Base-by-base conservation (phyloP, 345 rosid genomes). In the Eutrema yunnanense region DNA sequence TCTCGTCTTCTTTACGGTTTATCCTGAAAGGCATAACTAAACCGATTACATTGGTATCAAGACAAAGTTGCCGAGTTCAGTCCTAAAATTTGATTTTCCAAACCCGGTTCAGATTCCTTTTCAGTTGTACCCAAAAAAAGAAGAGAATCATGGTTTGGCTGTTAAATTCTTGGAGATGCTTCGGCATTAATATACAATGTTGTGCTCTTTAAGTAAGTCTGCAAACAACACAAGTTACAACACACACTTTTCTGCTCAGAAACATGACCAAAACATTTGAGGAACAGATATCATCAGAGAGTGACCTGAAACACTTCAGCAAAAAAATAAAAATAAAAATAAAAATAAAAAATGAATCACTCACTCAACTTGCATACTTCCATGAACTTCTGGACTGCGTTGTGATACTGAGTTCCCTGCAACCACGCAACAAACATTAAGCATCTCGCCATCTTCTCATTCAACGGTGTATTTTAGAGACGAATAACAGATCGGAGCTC, bases 391-490 rank as follows among this genome's bases (percentile, higher is more conserved):
- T 88, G 89, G 22, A 92, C 93, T 9, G 96, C 96, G 75, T 92
- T 90, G 67, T 85, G 98, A 79, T 90, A 90, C 73, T 90, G 96
- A 53, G 93, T 88, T 80, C 96, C 96, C 98, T 90, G 90, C 29
- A 69, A 82, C 27, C 69, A 75, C 12, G 34, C 9, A 75, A 11
- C 69, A 38, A 52, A 16, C 60, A 11, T 52, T 72, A 8, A 61
- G 44, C 33, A 71, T 40, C 49, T 71, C 42, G 1, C 59, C 32
- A 19, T 52, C 6, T 43, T 52, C 9, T 5, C 16, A 52, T 12
- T 11, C 14, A 12, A 29, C 16, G 4, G 27, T 12, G 42, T 14
- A 34, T 14, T 9, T 43, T 9, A 73, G 37, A 42, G 38, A n/a
- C 19, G 12, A 22, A 59, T 32, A 52, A 72, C 29, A 63, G 38